Conservation (phyloP, 495 filamentous ascomycete species). For the Xylaria palmicola region DNA sequence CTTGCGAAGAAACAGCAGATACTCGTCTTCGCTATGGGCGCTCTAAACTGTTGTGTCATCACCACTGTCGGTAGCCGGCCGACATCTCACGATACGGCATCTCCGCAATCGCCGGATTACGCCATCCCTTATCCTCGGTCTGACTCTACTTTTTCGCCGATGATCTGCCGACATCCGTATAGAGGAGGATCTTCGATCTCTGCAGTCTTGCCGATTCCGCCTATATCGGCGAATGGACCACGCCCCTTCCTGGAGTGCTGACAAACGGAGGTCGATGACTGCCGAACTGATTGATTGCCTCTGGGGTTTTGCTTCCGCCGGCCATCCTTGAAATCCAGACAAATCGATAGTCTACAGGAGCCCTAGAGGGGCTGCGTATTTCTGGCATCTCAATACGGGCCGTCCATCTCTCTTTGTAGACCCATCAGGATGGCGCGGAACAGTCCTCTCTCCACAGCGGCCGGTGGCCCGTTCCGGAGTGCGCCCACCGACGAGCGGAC, state of each 20-base stretch:
- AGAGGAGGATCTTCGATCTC: too few species aligned
- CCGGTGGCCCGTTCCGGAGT: neutral
- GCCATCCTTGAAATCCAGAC: too few species aligned
- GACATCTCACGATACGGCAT: neutral
- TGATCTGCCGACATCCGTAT: neutral
- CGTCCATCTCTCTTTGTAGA: neutral
- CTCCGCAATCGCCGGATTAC: neutral
- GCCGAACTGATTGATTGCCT: neutral
- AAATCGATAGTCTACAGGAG: too few species aligned
- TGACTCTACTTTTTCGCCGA: slow-evolving; percentile 1
- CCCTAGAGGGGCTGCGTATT: too few species aligned
- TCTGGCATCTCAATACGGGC: neutral
- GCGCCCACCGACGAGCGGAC: slow-evolving; percentile 19
- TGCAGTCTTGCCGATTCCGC: too few species aligned
- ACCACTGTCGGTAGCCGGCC: neutral
- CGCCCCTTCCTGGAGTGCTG: too few species aligned
- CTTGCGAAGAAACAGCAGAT: too few species aligned
- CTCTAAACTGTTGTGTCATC: too few species aligned
- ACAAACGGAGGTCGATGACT: too few species aligned
- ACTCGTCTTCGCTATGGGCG: too few species aligned
- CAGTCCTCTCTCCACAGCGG: neutral
- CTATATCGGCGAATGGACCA: too few species aligned
- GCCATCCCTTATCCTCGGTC: neutral
- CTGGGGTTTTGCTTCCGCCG: neutral
- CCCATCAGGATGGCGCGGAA: neutral